Evolutionary conservation across 2,329 filamentous ascomycete genomes (phyloP), one percentile per base, ranked within the genome.

Genomic region (Paramyrothecium roridum): DNA sequence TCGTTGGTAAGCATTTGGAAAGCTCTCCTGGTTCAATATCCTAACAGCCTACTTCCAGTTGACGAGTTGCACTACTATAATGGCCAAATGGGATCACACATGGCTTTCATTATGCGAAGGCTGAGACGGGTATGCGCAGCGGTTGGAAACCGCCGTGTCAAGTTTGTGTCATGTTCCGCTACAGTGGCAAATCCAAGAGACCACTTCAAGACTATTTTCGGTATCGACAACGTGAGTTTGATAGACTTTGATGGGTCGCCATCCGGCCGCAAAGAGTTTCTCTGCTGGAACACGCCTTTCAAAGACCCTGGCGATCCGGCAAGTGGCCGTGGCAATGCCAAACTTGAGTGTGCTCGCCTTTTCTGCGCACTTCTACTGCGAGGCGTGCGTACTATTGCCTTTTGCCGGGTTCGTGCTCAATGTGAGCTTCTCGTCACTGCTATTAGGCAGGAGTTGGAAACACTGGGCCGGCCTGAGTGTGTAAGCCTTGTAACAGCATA

Each of bases 281-380:
- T 99, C 8, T 98, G 93, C 71, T 99, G 95, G 95, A 98, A 99
- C 64, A 97, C 93, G 0, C 95, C 95, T 0, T 96, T 86, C 71
- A 96, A 92, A 69, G 93, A 97, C 62, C 91, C 93, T 0, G 83
- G 81, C 1, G 93, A 98, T 70, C 90, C 92, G 10, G 85, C 89
- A 0, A 96, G 91, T 63, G 93, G 95, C 1, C 85, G 95, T 56
- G 91, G 90, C 16, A 91, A 91, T 68, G 87, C 88, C 3, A 85
- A 96, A 69, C 82, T 84, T 4, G 93, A 99, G 72, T 89, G 91
- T n/a, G 91, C 95, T 1, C 86, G 90, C 47, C 75, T 99, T 0
- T 96, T 99, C 66, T 96, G 91, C 64, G 90, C 96, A 65, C 79
- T 99, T 2, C 87, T 99, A 19, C 74, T 98, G 2, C 82, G 93